A percentile compares a stretch with the other conserved stretches of the same genome.
phyloP scores from a whole-genome alignment of 192 early-diverging fungal genomes.

The Mortierella antarctica region DNA sequence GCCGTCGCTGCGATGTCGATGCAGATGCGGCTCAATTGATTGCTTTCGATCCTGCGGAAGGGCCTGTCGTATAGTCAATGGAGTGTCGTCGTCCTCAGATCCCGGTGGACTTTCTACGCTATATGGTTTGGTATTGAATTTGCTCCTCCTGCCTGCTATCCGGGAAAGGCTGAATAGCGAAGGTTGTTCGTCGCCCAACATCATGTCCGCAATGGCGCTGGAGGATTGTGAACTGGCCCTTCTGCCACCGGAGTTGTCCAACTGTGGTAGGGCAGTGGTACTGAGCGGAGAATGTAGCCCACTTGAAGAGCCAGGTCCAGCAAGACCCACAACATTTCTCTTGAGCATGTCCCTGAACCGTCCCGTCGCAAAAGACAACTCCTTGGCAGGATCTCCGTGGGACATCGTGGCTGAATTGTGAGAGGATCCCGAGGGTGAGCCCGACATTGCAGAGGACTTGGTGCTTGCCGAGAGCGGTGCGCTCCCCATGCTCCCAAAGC shows the following conservation, averaged over 20 bases:
- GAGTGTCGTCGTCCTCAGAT: background rate
- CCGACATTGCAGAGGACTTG: background rate
- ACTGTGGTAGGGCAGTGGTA: too few relatives aligned
- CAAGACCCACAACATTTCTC: slow-evolving; percentile 23
- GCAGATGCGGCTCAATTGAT: background rate
- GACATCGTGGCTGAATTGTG: background rate
- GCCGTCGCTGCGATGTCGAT: background rate
- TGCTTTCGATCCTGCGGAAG: background rate
- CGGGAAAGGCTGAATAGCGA: slow-evolving; percentile 23
- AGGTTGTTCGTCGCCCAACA: background rate
- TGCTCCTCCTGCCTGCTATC: slow-evolving; percentile 12
- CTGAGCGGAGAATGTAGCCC: too few relatives aligned
- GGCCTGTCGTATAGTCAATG: background rate
- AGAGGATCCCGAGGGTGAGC: background rate
- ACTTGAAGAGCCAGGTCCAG: background rate
- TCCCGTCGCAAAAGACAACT: slow-evolving; percentile 10
- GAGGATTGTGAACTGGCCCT: background rate
- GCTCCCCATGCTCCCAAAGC: slow-evolving; percentile 11
- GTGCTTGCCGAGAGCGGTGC: slow-evolving; percentile 20
- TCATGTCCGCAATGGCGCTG: slow-evolving; percentile 2
- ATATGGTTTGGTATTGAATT: background rate
- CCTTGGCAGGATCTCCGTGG: slow-evolving; percentile 1
- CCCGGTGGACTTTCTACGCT: background rate
- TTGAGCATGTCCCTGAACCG: slow-evolving; percentile 46
- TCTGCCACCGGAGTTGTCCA: background rate